Percentiles rank a stretch among this genome's conserved stretches.
These are phyloP conservation scores for Penicillium janthinellum DNA, from an alignment of 2,329 filamentous ascomycete species.

Conservation along the genomic window DNA sequence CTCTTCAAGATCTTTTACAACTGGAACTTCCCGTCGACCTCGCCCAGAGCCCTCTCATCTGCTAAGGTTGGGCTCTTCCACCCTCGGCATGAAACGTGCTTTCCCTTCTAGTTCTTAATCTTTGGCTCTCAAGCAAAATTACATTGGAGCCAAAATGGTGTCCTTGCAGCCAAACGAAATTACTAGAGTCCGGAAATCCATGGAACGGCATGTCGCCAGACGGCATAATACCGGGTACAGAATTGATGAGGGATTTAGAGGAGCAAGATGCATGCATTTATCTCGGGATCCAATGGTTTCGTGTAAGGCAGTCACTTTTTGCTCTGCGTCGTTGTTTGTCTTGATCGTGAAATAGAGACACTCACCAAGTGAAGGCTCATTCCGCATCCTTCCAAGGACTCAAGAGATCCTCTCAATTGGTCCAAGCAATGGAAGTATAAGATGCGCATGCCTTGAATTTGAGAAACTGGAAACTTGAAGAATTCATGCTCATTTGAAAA, in stretches of 20 bases:
- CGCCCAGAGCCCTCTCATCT: no score
- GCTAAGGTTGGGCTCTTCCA: background rate
- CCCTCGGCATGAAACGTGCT: background rate
- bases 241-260: background rate
- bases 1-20: background rate
- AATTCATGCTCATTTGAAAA: background rate
- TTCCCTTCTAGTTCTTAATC: background rate
- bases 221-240: background rate
- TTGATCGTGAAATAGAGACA: background rate
- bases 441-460: background rate
- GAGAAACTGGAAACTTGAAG: background rate
- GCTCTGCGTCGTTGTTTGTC: background rate
- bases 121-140: background rate
- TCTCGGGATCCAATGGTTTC: background rate
- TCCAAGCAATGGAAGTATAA: constrained; percentile 35
- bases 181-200: background rate
- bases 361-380: background rate
- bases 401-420: constrained; percentile 42
- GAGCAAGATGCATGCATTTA: background rate
- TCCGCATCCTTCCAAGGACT: constrained; percentile 32
- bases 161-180: background rate
- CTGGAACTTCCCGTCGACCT: background rate
- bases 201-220: background rate
- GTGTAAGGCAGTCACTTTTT: background rate
- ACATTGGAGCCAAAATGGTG: background rate